A percentile compares a stretch with the other conserved stretches of the same genome.
Conservation (phyloP, 2,329 filamentous ascomycete genomes). For the Trichophyton schoenleinii region DNA sequence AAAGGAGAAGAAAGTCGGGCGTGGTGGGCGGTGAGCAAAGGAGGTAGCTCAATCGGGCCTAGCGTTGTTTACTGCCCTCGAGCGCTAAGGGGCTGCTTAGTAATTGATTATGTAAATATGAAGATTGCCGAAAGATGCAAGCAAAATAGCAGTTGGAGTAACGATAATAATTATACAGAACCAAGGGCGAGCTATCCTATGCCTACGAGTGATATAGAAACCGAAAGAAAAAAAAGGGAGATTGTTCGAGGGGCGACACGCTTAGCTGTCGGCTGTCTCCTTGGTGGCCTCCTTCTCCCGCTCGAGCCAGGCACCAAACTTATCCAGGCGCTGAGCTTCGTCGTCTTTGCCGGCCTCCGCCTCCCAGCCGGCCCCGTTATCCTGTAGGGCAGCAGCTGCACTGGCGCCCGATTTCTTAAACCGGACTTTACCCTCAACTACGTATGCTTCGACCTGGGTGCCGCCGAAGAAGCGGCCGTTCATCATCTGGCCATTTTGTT, state of each 20-base stretch:
- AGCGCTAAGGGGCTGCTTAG: not conserved
- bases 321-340: conserved; percentile 33
- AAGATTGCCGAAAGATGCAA: not conserved
- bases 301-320: conserved; percentile 37
- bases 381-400: conserved; percentile 29
- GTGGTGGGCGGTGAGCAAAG: conserved; percentile 22
- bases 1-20: conserved; percentile 14
- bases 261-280: not conserved
- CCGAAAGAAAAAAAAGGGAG: not conserved
- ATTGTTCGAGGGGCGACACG: not conserved
- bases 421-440: conserved; percentile 58
- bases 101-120: not conserved
- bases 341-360: conserved; percentile 33
- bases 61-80: not conserved
- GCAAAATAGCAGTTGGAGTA: not conserved
- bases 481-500: conserved; percentile 43
- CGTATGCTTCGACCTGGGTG: conserved; percentile 55
- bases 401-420: conserved; percentile 54
- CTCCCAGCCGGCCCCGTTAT: conserved; percentile 32
- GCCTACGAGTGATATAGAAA: not conserved
- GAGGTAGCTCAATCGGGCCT: conserved; percentile 1
- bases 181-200: not conserved
- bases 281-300: conserved; percentile 5
- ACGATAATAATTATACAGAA: not conserved
- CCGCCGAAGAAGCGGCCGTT: conserved; percentile 69